Evolutionary conservation across 768 basidiomycete species (phyloP).

Genomic region (Mycena kentingensis): DNA sequence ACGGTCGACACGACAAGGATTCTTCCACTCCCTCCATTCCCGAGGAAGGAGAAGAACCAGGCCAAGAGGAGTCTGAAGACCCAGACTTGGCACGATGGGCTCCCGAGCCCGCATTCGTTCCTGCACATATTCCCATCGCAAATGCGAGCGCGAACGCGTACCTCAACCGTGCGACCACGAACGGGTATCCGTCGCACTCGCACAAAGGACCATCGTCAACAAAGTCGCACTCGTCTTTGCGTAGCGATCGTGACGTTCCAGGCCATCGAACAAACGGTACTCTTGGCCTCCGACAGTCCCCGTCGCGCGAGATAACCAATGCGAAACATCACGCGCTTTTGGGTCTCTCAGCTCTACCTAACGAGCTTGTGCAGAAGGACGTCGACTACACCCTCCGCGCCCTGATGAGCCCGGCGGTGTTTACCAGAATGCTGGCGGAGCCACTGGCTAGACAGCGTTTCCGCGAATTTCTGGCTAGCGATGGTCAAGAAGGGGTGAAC

Average conservation of each 20-base stretch:
- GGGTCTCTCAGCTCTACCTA: constrained; percentile 8
- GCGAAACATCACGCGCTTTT: constrained; percentile 2
- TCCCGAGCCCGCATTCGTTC: constrained; percentile 13
- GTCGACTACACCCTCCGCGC: constrained; percentile 17
- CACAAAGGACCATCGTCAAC: not conserved
- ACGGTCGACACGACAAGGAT: not conserved
- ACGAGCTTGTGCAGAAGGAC: constrained; percentile 15
- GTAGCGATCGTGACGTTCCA: constrained; percentile 8
- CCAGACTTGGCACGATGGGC: constrained; percentile 14
- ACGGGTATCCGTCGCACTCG: not conserved
- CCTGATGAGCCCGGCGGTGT: constrained; percentile 19
- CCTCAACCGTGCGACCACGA: not conserved
- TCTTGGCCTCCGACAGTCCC: no score
- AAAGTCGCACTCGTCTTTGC: constrained; percentile 6
- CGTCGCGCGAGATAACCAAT: no score
- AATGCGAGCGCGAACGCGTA: not conserved
- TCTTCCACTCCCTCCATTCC: not conserved
- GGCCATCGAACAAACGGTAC: not conserved
- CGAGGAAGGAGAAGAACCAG: constrained; percentile 1
- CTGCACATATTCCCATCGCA: constrained; percentile 2
- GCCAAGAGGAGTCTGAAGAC: not conserved
- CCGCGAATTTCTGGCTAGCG: constrained; percentile 15
- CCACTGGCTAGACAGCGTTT: constrained; percentile 19
- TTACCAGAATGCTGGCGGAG: constrained; percentile 13
- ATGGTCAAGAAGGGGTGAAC: not conserved